A percentile compares a stretch with the other conserved stretches of the same genome.
These are phyloP conservation scores for Fraxinus latifolia DNA, from an alignment of 305 asterid genomes.

Conservation along the genomic window DNA sequence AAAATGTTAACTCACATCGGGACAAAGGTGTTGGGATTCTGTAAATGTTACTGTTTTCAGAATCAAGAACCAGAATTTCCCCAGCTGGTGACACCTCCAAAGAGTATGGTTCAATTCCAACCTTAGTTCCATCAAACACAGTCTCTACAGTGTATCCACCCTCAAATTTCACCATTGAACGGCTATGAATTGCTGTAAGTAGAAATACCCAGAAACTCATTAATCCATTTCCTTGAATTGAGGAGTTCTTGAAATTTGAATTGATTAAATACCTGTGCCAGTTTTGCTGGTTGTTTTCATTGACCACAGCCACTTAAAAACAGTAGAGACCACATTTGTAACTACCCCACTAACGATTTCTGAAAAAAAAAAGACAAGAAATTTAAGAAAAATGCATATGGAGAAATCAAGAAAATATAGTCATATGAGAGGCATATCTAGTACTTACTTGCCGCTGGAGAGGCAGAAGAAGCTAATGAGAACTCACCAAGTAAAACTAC, in stretches of 20 bases:
- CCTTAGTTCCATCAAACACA: conserved; percentile 92
- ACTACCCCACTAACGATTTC: conserved; percentile 82
- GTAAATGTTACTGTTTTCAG: conserved; percentile 82
- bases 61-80: conserved; percentile 69
- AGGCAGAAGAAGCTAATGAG: conserved; percentile 64
- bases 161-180: conserved; percentile 91
- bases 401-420: background rate
- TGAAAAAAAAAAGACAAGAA: conserved; percentile 22
- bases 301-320: conserved; percentile 84
- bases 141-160: conserved; percentile 89
- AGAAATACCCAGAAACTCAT: conserved; percentile 26
- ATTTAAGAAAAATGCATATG: conserved; percentile 13
- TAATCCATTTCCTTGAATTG: conserved; percentile 17
- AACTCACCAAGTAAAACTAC: conserved; percentile 44
- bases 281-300: conserved; percentile 68
- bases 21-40: conserved; percentile 73
- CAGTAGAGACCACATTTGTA: conserved; percentile 65
- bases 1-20: conserved; percentile 56
- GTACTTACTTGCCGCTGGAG: conserved; percentile 79
- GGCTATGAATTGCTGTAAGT: conserved; percentile 56
- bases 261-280: conserved; percentile 32
- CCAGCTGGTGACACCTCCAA: conserved; percentile 69
- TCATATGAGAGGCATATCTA: background rate
- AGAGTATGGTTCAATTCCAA: conserved; percentile 75
- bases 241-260: conserved; percentile 23